phyloP scores from a whole-genome alignment of 2,329 filamentous ascomycete species.

The Pseudogymnoascus sp. region DNA sequence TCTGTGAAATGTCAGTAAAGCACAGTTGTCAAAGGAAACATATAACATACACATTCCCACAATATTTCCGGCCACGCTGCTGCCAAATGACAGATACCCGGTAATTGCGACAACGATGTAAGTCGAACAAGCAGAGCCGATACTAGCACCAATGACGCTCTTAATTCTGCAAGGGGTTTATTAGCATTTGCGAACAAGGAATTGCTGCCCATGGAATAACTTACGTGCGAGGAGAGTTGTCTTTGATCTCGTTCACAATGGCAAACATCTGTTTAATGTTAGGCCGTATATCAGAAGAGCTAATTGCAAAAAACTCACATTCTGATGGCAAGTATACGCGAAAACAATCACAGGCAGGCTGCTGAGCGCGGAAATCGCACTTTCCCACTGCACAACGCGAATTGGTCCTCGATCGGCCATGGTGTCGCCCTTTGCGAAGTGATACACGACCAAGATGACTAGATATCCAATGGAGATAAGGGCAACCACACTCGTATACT shows the following conservation, averaged over 20 bases:
- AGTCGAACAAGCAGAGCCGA: slow-evolving; percentile 76
- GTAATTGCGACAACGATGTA: slow-evolving; percentile 92
- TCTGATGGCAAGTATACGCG: slow-evolving; percentile 99
- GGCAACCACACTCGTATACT: slow-evolving; percentile 91
- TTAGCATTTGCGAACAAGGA: not conserved
- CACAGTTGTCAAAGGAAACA: not conserved
- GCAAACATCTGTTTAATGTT: slow-evolving; percentile 77
- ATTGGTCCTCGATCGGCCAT: slow-evolving; percentile 67
- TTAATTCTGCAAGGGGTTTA: slow-evolving; percentile 50
- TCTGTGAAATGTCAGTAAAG: slow-evolving; percentile 11
- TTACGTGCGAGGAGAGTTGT: slow-evolving; percentile 61
- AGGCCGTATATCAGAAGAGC: slow-evolving; percentile 1
- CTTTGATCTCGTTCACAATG: slow-evolving; percentile 86
- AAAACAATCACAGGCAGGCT: slow-evolving; percentile 94
- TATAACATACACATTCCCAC: slow-evolving; percentile 71
- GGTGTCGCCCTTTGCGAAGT: slow-evolving; percentile 74
- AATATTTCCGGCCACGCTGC: slow-evolving; percentile 84
- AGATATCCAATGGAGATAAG: slow-evolving; percentile 90
- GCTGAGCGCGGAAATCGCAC: slow-evolving; percentile 69
- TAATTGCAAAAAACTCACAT: slow-evolving; percentile 47
- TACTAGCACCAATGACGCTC: slow-evolving; percentile 71
- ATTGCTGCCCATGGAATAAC: not conserved
- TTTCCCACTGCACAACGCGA: slow-evolving; percentile 69
- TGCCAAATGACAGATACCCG: slow-evolving; percentile 91
- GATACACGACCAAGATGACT: slow-evolving; percentile 85